phyloP scores from a whole-genome alignment of 2,329 filamentous ascomycete genomes.

The Cylindrodendrum hubeiense region DNA sequence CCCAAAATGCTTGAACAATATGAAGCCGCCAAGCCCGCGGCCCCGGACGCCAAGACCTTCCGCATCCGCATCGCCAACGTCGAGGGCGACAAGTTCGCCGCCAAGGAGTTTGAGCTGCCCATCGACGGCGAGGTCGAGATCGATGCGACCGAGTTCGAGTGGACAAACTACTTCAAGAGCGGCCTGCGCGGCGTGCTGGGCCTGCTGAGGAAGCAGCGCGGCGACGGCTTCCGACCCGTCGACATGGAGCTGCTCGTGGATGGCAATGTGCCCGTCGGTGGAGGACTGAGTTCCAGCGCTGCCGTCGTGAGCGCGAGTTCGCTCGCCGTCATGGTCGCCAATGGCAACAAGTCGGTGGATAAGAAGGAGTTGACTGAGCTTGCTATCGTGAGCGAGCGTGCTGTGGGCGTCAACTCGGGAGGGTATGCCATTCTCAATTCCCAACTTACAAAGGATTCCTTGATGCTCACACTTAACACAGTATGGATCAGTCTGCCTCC shows the following conservation, averaged over 20 bases:
- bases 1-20: too few species aligned
- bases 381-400: constrained; percentile 92
- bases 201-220: constrained; percentile 77
- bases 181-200: constrained; percentile 86
- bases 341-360: constrained; percentile 81
- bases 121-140: constrained; percentile 76
- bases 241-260: constrained; percentile 92
- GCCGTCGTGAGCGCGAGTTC: constrained; percentile 94
- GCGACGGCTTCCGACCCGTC: constrained; percentile 70
- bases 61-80: constrained; percentile 86
- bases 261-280: constrained; percentile 91
- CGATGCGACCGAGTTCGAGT: constrained; percentile 87
- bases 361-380: constrained; percentile 94
- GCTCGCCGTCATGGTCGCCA: constrained; percentile 87
- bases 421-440: constrained; percentile 67
- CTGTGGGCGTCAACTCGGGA: constrained; percentile 95
- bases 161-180: constrained; percentile 99
- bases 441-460: neutral
- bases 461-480: constrained; percentile 52
- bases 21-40: constrained; percentile 63
- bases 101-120: constrained; percentile 80
- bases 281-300: constrained; percentile 92
- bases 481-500: constrained; percentile 97
- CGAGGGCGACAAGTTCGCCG: constrained; percentile 79
- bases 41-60: constrained; percentile 65